Evolutionary conservation across 139 green algal species (phyloP), one percentile per base, ranked within the genome.

Genomic region (Trebouxia sp.): DNA sequence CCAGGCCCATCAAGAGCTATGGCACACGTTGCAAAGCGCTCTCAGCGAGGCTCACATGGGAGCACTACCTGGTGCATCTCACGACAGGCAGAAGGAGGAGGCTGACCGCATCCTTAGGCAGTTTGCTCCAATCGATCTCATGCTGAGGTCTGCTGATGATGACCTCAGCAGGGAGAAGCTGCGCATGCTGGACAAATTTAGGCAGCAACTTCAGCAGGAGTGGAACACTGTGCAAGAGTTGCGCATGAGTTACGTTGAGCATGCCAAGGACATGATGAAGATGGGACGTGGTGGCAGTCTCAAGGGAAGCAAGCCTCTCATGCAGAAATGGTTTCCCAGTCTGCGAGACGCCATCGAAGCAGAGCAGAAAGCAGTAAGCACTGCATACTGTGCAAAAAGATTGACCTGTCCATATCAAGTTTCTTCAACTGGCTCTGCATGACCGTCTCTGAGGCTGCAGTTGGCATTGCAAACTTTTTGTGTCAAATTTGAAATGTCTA

Each of bases 351-450:
- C 85, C 4, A 89, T 92, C 6, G 51, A 81, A 66, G 47, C 78
- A 43, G 87, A 92, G 83, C 87, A 91, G 80, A 6, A 83, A 53
- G 75, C 83, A 67, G 83, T 89, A 69, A 53, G 74, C n/a, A n/a
- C n/a, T 11, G 9, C 5, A 12, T 6, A 12, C 0, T 1, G 12
- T 32, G 51, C 48, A 9, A 30, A 35, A 24, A 42, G 10, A 15
- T 4, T 10, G 39, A 0, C 65, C 43, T 65, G 38, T 37, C 56
- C 11, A 65, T 24, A 2, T 11, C 24, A 62, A 38, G 20, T 58
- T 38, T 41, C 42, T 55, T 20, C 28, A 26, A 10, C n/a, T 24
- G 12, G 14, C 1, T 12, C 1, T n/a, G 38, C 42, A 58, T 41
- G 14, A 11, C 6, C 14, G n/a, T 75, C 3, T 77, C 8, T 26